Conservation (phyloP, 495 filamentous ascomycete genomes). For the Daldinia grandis region DNA sequence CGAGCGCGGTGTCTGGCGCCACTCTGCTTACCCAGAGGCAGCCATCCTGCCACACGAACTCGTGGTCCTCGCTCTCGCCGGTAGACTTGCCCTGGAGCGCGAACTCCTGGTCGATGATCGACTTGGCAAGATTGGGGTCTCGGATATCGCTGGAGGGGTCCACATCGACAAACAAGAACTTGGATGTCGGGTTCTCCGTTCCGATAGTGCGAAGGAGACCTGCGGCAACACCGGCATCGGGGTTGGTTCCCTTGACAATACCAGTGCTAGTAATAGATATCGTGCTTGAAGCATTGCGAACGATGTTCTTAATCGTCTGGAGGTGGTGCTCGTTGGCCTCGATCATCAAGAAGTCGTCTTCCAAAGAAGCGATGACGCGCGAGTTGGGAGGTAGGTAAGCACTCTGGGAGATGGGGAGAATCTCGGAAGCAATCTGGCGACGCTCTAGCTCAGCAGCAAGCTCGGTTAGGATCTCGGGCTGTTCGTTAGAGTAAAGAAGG, state of each 20-base stretch:
- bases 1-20: constrained; percentile 34
- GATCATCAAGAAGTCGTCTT: constrained; percentile 31
- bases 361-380: constrained; percentile 35
- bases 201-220: constrained; percentile 46
- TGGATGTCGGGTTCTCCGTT: constrained; percentile 39
- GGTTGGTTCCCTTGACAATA: constrained; percentile 34
- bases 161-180: constrained; percentile 43
- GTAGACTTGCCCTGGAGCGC: constrained; percentile 22
- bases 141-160: constrained; percentile 12
- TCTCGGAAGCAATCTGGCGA: not conserved
- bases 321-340: constrained; percentile 24
- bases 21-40: constrained; percentile 45
- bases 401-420: not conserved
- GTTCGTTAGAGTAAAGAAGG: not conserved
- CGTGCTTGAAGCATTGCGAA: constrained; percentile 30
- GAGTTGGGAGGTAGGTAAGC: not conserved
- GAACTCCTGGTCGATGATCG: constrained; percentile 7
- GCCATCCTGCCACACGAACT: constrained; percentile 46
- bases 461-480: not conserved
- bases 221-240: constrained; percentile 35
- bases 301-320: constrained; percentile 37
- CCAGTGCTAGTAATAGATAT: constrained; percentile 47
- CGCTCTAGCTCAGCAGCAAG: constrained; percentile 1
- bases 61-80: constrained; percentile 33
- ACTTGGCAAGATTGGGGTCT: not conserved